phyloP scores from a whole-genome alignment of 352 stramenopile genomes.

The Blastocystis sp. region DNA sequence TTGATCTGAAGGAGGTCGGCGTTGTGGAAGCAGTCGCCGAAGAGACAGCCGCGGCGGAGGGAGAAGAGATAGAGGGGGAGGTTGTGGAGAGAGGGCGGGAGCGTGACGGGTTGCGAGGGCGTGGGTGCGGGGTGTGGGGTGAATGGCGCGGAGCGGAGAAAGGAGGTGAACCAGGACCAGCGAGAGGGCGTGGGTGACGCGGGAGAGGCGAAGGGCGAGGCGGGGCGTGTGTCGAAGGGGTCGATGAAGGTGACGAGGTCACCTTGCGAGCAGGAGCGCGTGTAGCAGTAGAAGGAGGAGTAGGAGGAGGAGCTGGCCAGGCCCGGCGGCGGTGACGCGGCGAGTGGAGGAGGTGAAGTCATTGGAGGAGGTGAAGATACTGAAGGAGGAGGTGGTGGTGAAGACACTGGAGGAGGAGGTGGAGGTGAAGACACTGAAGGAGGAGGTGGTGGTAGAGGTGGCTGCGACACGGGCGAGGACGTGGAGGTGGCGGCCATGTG shows the following conservation, averaged over 20 bases:
- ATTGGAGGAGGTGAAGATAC: neutral
- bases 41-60: conserved; percentile 14
- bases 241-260: conserved; percentile 19
- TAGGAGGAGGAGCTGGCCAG: conserved; percentile 1
- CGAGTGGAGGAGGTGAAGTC: neutral
- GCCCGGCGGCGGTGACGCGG: neutral
- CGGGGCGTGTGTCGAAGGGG: neutral
- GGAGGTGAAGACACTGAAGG: neutral
- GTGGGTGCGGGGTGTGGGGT: neutral
- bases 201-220: neutral
- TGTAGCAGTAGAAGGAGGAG: conserved; percentile 43
- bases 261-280: conserved; percentile 16
- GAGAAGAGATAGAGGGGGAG: conserved; percentile 19
- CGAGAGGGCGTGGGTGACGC: neutral
- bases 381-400: neutral
- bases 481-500: neutral
- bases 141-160: neutral
- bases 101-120: neutral
- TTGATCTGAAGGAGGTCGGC: conserved; percentile 7
- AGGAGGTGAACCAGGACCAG: neutral
- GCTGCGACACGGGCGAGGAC: neutral
- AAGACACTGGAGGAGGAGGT: neutral
- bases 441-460: too few relatives aligned
- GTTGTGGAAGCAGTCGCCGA: conserved; percentile 34
- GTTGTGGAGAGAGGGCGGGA: neutral